Conservation (phyloP, 805 yeast genomes). For the Candida coleopterorum region DNA sequence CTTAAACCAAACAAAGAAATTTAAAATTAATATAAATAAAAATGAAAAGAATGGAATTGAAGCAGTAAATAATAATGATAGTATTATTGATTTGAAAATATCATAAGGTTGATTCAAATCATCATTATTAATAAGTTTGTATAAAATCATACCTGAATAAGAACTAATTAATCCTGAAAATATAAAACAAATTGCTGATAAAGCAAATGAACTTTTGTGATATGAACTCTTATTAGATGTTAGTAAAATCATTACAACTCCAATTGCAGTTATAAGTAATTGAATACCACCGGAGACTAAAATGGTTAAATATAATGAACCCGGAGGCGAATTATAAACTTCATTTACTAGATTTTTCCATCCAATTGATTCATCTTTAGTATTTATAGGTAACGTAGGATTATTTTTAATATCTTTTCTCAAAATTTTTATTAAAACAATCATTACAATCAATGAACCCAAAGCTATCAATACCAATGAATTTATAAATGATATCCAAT, state of each 20-base stretch:
- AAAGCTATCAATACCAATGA: conserved; percentile 61
- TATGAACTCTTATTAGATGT: conserved; percentile 37
- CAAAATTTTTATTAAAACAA: conserved; percentile 55
- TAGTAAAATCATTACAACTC: conserved; percentile 52
- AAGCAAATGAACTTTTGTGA: conserved; percentile 61
- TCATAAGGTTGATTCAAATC: conserved; percentile 25
- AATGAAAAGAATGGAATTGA: conserved; percentile 46
- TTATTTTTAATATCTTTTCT: conserved; percentile 13
- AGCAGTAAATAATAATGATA: conserved; percentile 31
- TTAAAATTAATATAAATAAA: conserved; percentile 49
- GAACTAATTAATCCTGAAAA: conserved; percentile 75
- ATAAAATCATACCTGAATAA: conserved; percentile 60
- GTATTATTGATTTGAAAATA: conserved; percentile 9
- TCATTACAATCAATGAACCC: conserved; percentile 59
- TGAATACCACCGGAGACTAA: conserved; percentile 74
- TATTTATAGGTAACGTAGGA: conserved; percentile 11
- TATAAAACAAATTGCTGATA: conserved; percentile 56
- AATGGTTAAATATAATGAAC: conserved; percentile 47
- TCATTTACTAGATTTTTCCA: conserved; percentile 56
- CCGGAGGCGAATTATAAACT: conserved; percentile 49
- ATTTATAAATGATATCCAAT: conserved; percentile 74
- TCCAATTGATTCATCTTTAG: conserved; percentile 15
- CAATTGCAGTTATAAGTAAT: conserved; percentile 57
- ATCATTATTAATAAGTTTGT: conserved; percentile 47
- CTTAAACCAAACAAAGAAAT: conserved; percentile 69